These are phyloP conservation scores for Carex littledalei DNA, from an alignment of 176 grass and related monocot species.

Conservation along the genomic window DNA sequence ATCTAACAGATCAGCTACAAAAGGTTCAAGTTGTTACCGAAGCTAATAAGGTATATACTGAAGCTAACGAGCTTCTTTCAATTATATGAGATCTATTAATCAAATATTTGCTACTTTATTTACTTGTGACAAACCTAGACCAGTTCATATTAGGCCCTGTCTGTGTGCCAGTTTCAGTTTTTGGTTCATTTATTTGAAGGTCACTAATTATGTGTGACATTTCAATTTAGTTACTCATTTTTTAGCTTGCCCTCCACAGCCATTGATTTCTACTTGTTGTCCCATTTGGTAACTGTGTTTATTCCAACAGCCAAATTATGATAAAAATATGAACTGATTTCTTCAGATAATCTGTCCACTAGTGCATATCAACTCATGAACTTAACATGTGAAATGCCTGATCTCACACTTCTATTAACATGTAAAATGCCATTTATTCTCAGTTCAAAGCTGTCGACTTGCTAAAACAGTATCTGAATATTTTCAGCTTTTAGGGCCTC, in stretches of 20 bases:
- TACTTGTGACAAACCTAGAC: background rate
- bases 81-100: background rate
- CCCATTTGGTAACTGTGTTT: background rate
- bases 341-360: background rate
- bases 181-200: background rate
- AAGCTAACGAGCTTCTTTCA: background rate
- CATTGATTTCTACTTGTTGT: background rate
- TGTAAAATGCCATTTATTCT: too few species aligned
- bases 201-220: background rate
- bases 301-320: background rate
- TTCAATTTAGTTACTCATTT: background rate
- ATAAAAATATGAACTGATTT: background rate
- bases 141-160: background rate
- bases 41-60: conserved; percentile 66
- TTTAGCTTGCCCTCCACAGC: background rate
- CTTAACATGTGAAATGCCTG: too few species aligned
- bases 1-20: conserved; percentile 92
- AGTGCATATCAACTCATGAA: background rate
- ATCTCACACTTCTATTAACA: too few species aligned
- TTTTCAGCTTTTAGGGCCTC: background rate
- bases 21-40: conserved; percentile 88
- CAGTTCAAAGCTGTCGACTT: background rate
- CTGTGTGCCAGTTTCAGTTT: background rate
- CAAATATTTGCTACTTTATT: background rate
- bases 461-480: background rate